Conservation (phyloP, 768 basidiomycete species). For the Tremella yokohamensis region DNA sequence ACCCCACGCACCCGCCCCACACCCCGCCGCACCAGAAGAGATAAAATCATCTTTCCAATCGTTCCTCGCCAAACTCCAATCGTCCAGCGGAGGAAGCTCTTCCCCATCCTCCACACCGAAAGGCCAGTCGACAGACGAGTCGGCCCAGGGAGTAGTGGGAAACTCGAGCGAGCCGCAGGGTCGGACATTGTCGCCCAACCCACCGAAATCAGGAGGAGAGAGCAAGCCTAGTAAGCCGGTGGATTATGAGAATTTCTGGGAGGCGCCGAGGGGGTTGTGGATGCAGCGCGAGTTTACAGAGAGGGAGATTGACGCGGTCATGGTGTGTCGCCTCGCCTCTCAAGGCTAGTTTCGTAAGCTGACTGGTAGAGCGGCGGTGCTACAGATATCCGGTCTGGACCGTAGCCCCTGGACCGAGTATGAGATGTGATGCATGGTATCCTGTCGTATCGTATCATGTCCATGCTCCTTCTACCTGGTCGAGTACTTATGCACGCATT, state of each 20-base stretch:
- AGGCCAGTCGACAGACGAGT: constrained; percentile 20
- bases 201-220: background rate
- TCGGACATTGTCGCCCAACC: constrained; percentile 3
- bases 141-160: background rate
- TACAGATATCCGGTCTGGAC: constrained; percentile 35
- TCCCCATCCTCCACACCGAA: constrained; percentile 38
- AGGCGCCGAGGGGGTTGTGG: constrained; percentile 47
- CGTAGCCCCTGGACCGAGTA: constrained; percentile 6
- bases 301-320: constrained; percentile 50
- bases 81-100: constrained; percentile 23
- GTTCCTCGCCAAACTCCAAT: constrained; percentile 50
- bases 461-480: constrained; percentile 22
- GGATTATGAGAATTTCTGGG: constrained; percentile 50
- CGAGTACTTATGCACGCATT: constrained; percentile 59
- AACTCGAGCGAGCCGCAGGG: constrained; percentile 1
- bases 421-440: too few relatives aligned
- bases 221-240: constrained; percentile 22
- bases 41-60: constrained; percentile 44
- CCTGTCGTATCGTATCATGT: too few relatives aligned
- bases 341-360: background rate
- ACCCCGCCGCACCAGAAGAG: constrained; percentile 47
- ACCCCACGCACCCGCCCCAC: constrained; percentile 48
- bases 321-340: constrained; percentile 36
- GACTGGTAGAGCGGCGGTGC: constrained; percentile 40
- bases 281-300: constrained; percentile 40